These are phyloP conservation scores for Pezicula neosporulosa DNA, from an alignment of 2,329 filamentous ascomycete species.

Conservation along the genomic window DNA sequence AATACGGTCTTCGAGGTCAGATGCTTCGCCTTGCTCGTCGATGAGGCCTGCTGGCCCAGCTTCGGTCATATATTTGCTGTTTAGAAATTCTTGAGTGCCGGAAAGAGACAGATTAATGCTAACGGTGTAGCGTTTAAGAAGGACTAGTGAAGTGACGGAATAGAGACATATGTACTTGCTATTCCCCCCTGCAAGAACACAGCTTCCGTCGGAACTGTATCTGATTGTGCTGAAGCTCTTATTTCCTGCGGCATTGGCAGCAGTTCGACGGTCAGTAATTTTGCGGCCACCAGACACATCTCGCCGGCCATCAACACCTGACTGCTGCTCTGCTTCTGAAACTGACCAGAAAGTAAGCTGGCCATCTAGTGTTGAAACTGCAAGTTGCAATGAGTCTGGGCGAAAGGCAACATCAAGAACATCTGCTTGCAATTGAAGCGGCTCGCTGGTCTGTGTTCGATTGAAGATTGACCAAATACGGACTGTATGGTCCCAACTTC, in stretches of 20 bases:
- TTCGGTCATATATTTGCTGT: conserved; percentile 88
- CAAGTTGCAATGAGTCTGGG: conserved; percentile 87
- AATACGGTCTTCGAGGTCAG: conserved; percentile 80
- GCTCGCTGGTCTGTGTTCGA: conserved; percentile 91
- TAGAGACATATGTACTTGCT: conserved; percentile 99
- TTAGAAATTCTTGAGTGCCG: conserved; percentile 94
- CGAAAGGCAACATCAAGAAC: conserved; percentile 82
- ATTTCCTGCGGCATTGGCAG: conserved; percentile 84
- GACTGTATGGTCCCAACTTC: conserved; percentile 95
- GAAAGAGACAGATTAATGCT: conserved; percentile 94
- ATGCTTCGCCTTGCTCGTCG: conserved; percentile 83
- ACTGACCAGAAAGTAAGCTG: conserved; percentile 95
- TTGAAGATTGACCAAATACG: conserved; percentile 95
- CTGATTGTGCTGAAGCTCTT: conserved; percentile 86
- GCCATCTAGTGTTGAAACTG: conserved; percentile 88
- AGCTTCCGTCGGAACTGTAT: conserved; percentile 90
- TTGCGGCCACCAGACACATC: conserved; percentile 93
- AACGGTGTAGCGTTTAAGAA: conserved; percentile 94
- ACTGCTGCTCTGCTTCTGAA: conserved; percentile 79
- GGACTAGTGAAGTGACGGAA: conserved; percentile 85
- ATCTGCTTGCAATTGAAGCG: conserved; percentile 87
- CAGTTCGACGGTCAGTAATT: conserved; percentile 81
- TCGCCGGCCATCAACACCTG: conserved; percentile 82
- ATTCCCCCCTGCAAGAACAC: conserved; percentile 86
- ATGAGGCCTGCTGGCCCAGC: conserved; percentile 82